Conservation (phyloP, 495 filamentous ascomycete species). For the Penicillium cataractarum region DNA sequence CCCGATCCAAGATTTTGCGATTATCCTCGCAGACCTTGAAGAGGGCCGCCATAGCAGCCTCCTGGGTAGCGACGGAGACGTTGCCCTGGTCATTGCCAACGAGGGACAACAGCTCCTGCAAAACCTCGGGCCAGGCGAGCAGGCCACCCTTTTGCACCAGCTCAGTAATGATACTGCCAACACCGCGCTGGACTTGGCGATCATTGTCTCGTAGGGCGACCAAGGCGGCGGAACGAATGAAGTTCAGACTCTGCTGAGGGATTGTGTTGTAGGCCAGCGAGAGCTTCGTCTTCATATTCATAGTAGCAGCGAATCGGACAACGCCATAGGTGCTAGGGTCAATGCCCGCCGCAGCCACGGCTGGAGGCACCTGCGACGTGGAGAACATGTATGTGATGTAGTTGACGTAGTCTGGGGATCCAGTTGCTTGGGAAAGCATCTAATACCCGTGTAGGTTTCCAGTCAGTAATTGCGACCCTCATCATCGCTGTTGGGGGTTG, state of each 20-base stretch:
- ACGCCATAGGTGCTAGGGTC: conserved; percentile 63
- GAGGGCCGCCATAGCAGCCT: conserved; percentile 91
- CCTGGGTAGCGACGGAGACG: conserved; percentile 70
- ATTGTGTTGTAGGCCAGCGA: conserved; percentile 70
- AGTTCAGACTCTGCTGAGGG: conserved; percentile 65
- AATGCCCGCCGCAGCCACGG: conserved; percentile 59
- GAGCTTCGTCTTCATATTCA: conserved; percentile 96
- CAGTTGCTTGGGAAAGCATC: conserved; percentile 93
- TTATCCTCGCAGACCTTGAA: conserved; percentile 97
- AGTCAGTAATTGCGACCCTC: conserved; percentile 9
- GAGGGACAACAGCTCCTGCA: conserved; percentile 77
- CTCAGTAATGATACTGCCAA: conserved; percentile 96
- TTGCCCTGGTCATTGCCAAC: conserved; percentile 73
- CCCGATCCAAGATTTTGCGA: conserved; percentile 79
- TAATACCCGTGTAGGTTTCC: conserved; percentile 35
- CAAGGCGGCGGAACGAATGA: conserved; percentile 78
- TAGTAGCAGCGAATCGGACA: conserved; percentile 81
- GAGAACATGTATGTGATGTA: conserved; percentile 92
- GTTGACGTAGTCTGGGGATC: conserved; percentile 92
- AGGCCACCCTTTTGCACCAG: conserved; percentile 83
- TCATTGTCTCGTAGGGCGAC: conserved; percentile 79
- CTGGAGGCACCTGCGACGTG: conserved; percentile 61
- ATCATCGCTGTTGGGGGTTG: neutral
- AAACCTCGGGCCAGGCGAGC: conserved; percentile 85
- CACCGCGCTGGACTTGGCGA: conserved; percentile 80